Base-by-base conservation (phyloP, 257 asterid species). In the Primulina tabacum region DNA sequence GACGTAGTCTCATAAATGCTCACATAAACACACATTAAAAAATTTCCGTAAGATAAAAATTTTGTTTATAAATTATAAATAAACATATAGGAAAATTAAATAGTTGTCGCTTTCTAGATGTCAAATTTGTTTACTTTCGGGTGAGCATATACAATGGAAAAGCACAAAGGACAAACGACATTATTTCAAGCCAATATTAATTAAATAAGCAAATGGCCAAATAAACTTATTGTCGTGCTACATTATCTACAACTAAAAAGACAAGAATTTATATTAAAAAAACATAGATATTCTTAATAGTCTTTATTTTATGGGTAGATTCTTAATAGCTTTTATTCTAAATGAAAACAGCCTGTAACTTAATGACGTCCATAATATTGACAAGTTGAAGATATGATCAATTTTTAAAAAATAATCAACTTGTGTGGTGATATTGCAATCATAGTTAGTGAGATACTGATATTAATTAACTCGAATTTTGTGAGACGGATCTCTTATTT, bases 301-400 rank as follows among this genome's bases (percentile, higher is more conserved):
- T 78, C 81, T 50, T 73, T 38, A 37, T 66, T 76, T 76, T 32
- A 50, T 2, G 17, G 52, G 17, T 40, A 40, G 52, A 77, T 64
- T 78, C 70, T 38, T 50, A 33, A 78, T 67, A 78, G 82, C 75
- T 75, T 50, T 70, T 47, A 47, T 67, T 76, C 79, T 33, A 52
- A 68, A 67, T 79, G 86, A 79, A 73, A 76, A 79, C 78, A 73
- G 80, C 82, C 76, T 68, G 81, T 75, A 43, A 75, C 63, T 30
- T 57, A 65, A 82, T 79, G 85, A 78, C 76, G 70, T 63, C 79
- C 75, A 58, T 59, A 43, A 18, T 60, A 73, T 73, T 69, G 81
- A 76, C 82, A 73, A 76, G 55, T 80, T 76, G 79, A 66, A 68
- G 70, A 43, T 75, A 37, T 73, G 57, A 30, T 2, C 52, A 6